Conservation (phyloP, 1,139 yeast species). For the Scheffersomyces stambukii region DNA sequence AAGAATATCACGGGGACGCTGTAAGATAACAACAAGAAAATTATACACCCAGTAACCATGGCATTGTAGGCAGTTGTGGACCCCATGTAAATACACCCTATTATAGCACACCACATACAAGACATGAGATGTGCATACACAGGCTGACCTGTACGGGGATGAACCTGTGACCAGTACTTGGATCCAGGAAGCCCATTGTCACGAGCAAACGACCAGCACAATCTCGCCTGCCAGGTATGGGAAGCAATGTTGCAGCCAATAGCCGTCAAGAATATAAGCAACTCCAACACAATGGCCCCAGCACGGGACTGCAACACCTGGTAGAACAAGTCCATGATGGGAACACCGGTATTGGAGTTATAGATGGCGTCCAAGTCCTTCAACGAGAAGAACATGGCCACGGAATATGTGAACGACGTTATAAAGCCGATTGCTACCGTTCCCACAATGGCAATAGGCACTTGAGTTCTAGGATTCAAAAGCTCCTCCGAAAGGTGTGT, state of each 20-base stretch:
- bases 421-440: constrained; percentile 64
- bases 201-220: constrained; percentile 76
- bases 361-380: constrained; percentile 45
- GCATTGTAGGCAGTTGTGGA: constrained; percentile 42
- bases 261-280: constrained; percentile 56
- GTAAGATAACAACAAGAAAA: constrained; percentile 33
- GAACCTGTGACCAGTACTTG: constrained; percentile 27
- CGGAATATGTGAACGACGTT: constrained; percentile 56
- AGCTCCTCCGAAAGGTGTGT: constrained; percentile 72
- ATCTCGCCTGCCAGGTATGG: constrained; percentile 74
- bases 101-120: constrained; percentile 30
- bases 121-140: constrained; percentile 35
- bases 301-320: constrained; percentile 53
- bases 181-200: constrained; percentile 49
- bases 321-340: constrained; percentile 57
- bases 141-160: constrained; percentile 29
- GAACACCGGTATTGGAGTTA: constrained; percentile 52
- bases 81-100: constrained; percentile 40
- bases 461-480: constrained; percentile 51
- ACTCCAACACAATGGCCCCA: constrained; percentile 59
- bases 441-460: constrained; percentile 60
- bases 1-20: constrained; percentile 30
- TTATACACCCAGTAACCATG: constrained; percentile 34
- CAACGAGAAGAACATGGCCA: constrained; percentile 61
- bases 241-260: constrained; percentile 67